Conservation (phyloP, 306 rosid genomes). For the Dalbergia cultrata region DNA sequence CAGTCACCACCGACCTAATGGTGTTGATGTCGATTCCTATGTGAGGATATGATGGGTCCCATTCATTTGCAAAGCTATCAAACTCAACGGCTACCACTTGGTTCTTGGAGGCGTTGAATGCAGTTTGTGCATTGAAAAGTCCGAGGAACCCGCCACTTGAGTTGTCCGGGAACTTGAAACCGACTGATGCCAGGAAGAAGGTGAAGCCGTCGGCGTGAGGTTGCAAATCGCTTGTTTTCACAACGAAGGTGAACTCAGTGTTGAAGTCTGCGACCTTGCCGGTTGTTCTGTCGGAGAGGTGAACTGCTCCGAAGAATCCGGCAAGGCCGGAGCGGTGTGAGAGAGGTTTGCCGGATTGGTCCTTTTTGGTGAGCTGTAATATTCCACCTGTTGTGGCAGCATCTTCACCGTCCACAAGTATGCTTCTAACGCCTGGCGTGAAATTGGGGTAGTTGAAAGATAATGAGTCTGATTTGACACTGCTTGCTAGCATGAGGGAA, state of each 20-base stretch:
- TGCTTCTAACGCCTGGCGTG: neutral
- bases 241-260: constrained; percentile 41
- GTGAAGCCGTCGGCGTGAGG: constrained; percentile 48
- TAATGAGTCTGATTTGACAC: constrained; percentile 31
- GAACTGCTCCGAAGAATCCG: neutral
- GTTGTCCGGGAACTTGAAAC: neutral
- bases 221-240: neutral
- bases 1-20: constrained; percentile 32
- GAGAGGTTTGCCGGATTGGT: constrained; percentile 9
- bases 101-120: constrained; percentile 14
- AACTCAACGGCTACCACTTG: constrained; percentile 51
- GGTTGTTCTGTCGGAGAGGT: constrained; percentile 4
- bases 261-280: constrained; percentile 28
- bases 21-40: constrained; percentile 56
- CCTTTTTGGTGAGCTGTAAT: constrained; percentile 36
- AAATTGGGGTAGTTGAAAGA: constrained; percentile 18
- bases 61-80: constrained; percentile 43
- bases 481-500: constrained; percentile 10
- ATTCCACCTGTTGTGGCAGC: neutral
- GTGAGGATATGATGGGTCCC: constrained; percentile 49
- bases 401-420: neutral
- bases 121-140: constrained; percentile 22
- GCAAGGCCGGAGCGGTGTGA: constrained; percentile 43
- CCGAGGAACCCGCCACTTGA: constrained; percentile 39
- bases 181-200: constrained; percentile 41